Evolutionary conservation across 257 asterid species (phyloP), one percentile per base, ranked within the genome.

Genomic region (Solanum clarkiae): DNA sequence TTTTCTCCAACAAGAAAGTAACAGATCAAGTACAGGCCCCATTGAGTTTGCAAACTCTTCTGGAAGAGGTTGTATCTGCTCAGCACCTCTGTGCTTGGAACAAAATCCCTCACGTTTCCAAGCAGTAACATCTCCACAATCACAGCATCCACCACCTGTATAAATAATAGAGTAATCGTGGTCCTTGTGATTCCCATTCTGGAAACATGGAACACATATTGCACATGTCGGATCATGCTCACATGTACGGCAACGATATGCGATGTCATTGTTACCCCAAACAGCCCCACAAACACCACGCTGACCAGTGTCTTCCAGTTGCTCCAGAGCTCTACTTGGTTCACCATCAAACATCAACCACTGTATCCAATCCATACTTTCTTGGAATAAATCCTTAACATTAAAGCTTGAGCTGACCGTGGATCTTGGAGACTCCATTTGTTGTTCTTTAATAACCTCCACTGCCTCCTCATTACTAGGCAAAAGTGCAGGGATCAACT

Each of bases 81-180:
- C 98, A 0, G 94, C 91, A 20, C 99, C 99, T 91, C 90, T 95
- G 88, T 97, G 99, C 90, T 91, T 92, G 7, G 94, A 94, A 91
- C 99, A 97, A 91, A 97, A 97, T 81, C 99, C 99, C 84, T 93
- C 97, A 4, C 96, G 98, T 89, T 95, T 95, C 99, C 99, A 97
- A n/a, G 99, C 99, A 32, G 98, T 95, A 84, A 91, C 83, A 94
- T 97, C 99, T 85, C 99, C 99, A 91, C 99, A 97, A 85, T 97
- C 99, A 87, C 99, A 97, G 91, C 99, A 97, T 82, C 99, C 99
- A 13, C 98, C 98, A 83, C 96, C 95, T 10, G 99, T 97, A 87
- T 93, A 95, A 75, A 95, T 95, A 87, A 94, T 91, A 6, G 97
- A 94, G 89, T 94, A 97, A 84, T 97, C 98, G 66, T 97, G 99